phyloP scores from a whole-genome alignment of 2,329 filamentous ascomycete species.

The Apiospora phragmitis region DNA sequence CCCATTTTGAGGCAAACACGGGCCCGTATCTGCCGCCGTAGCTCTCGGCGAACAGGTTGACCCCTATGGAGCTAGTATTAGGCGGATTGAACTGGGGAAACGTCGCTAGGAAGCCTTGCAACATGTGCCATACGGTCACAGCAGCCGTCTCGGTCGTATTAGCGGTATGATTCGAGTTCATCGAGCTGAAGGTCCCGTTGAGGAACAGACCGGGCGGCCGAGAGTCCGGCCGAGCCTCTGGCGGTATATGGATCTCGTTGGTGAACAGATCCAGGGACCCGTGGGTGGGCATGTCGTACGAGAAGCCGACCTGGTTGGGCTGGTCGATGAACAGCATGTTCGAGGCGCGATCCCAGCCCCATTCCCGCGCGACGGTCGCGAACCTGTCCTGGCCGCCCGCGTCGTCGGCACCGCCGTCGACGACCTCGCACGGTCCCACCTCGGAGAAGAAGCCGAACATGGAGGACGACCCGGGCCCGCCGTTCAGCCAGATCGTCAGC shows the following conservation, averaged over 20 bases:
- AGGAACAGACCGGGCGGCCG: slow-evolving; percentile 25
- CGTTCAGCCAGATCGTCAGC: slow-evolving; percentile 54
- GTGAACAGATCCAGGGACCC: slow-evolving; percentile 22
- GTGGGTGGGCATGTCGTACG: slow-evolving; percentile 39
- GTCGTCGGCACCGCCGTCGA: slow-evolving; percentile 48
- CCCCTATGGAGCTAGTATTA: slow-evolving; percentile 41
- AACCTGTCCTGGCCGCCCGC: slow-evolving; percentile 43
- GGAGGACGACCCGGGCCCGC: slow-evolving; percentile 52
- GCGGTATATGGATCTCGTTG: slow-evolving; percentile 34
- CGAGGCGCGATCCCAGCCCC: slow-evolving; percentile 59
- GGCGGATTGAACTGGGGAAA: slow-evolving; percentile 38
- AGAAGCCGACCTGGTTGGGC: slow-evolving; percentile 58
- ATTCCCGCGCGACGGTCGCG: slow-evolving; percentile 54
- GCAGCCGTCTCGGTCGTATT: slow-evolving; percentile 41
- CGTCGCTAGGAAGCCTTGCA: slow-evolving; percentile 46
- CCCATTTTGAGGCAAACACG: slow-evolving; percentile 48
- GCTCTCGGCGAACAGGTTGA: slow-evolving; percentile 47
- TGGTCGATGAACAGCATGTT: slow-evolving; percentile 64
- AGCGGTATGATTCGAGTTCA: slow-evolving; percentile 32
- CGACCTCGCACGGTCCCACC: slow-evolving; percentile 37
- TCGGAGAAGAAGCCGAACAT: slow-evolving; percentile 56
- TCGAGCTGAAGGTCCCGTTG: slow-evolving; percentile 29
- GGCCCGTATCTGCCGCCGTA: slow-evolving; percentile 20
- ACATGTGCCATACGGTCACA: slow-evolving; percentile 59
- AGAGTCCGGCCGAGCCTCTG: slow-evolving; percentile 24